phyloP scores from a whole-genome alignment of 306 rosid species.

The Hippophae gyantsensis region DNA sequence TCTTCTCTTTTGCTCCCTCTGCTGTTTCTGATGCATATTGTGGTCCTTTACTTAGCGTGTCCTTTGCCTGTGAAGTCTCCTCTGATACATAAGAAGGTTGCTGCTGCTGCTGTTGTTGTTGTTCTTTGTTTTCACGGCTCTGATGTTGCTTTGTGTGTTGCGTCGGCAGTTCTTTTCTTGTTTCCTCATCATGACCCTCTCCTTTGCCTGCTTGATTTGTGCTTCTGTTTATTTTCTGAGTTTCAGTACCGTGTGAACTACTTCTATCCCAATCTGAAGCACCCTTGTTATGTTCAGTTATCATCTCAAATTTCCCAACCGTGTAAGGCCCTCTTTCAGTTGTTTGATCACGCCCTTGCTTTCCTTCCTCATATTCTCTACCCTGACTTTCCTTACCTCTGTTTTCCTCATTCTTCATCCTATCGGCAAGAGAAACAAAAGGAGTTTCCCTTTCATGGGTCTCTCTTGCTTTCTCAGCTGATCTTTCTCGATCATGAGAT shows the following conservation, averaged over 20 bases:
- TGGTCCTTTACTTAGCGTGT: not conserved
- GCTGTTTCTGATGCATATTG: constrained; percentile 20
- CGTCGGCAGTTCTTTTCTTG: not conserved
- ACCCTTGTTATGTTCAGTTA: constrained; percentile 12
- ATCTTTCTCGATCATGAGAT: too few relatives aligned
- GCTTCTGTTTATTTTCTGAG: not conserved
- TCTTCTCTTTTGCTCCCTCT: constrained; percentile 19
- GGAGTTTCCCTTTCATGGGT: constrained; percentile 9
- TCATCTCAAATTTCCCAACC: constrained; percentile 20
- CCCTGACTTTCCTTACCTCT: constrained; percentile 17
- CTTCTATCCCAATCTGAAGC: not conserved
- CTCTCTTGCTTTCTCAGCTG: constrained; percentile 21
- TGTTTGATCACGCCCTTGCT: too few relatives aligned
- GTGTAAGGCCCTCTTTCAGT: not conserved
- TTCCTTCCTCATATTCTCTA: constrained; percentile 9
- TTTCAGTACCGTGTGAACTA: not conserved
- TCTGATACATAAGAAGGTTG: constrained; percentile 10
- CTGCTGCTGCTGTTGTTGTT: constrained; percentile 19
- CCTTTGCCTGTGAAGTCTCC: constrained; percentile 19
- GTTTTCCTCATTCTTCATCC: constrained; percentile 13
- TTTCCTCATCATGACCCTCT: constrained; percentile 4
- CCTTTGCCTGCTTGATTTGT: not conserved
- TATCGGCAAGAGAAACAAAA: constrained; percentile 36
- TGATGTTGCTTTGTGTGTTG: not conserved
- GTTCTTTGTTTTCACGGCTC: not conserved